Conservation (phyloP, 1,284 basidiomycete genomes). For the Trametes polyzona region DNA sequence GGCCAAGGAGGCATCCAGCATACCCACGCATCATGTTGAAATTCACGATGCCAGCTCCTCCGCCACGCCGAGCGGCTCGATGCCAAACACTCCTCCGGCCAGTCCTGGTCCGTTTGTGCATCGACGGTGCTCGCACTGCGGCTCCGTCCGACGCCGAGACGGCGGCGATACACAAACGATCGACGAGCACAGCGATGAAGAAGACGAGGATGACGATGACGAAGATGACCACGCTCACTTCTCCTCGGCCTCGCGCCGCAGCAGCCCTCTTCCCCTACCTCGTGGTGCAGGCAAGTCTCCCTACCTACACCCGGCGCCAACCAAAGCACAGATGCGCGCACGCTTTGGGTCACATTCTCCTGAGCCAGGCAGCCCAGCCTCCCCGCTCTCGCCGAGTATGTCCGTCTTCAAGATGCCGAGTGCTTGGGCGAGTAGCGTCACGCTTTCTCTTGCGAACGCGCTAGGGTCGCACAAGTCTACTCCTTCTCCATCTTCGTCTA, state of each 20-base stretch:
- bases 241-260: not conserved
- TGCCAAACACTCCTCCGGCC: conserved; percentile 3
- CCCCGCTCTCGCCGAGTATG: conserved; percentile 27
- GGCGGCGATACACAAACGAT: conserved; percentile 21
- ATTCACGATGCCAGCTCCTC: not conserved
- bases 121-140: conserved; percentile 32
- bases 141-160: conserved; percentile 24
- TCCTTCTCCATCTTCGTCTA: conserved; percentile 5
- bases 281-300: conserved; percentile 19
- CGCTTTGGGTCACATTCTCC: conserved; percentile 11
- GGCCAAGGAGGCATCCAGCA: conserved; percentile 16
- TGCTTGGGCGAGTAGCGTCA: conserved; percentile 34
- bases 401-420: conserved; percentile 26
- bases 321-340: conserved; percentile 3
- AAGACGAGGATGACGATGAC: conserved; percentile 9
- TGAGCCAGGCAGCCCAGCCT: conserved; percentile 25
- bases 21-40: conserved; percentile 7
- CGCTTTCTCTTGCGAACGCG: conserved; percentile 28
- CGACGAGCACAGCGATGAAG: conserved; percentile 26
- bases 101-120: conserved; percentile 9
- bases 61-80: conserved; percentile 5
- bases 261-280: conserved; percentile 1
- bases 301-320: conserved; percentile 14
- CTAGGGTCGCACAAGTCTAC: conserved; percentile 25
- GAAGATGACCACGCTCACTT: conserved; percentile 4